Evolutionary conservation across 805 yeast genomes (phyloP).

Genomic region (Metschnikowia cerradonensis): DNA sequence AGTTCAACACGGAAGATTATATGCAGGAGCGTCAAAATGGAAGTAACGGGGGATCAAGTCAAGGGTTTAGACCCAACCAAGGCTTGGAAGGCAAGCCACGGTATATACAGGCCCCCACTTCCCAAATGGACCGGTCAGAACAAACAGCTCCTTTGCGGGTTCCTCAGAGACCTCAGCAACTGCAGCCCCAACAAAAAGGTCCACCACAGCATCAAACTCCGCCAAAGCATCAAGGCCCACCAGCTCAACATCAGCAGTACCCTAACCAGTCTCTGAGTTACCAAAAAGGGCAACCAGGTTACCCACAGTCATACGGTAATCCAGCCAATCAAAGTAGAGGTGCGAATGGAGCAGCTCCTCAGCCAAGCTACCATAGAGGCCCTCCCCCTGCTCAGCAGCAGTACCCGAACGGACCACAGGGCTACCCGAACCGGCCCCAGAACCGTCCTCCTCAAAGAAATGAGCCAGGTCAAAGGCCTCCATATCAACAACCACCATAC

Average conservation of each 20-base stretch:
- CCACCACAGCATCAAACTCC: neutral
- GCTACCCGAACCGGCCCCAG: neutral
- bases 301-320: neutral
- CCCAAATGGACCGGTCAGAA: neutral
- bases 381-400: conserved; percentile 1
- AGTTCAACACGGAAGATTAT: conserved; percentile 4
- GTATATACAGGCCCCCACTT: conserved; percentile 31
- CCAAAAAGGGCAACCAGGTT: neutral
- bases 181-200: neutral
- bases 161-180: neutral
- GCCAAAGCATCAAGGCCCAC: neutral
- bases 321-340: neutral
- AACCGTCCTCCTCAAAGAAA: neutral
- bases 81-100: conserved; percentile 22
- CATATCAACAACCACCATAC: neutral
- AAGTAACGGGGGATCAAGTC: neutral
- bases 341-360: neutral
- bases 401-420: neutral
- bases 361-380: neutral
- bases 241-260: neutral
- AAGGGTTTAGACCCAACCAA: neutral
- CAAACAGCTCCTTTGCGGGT: neutral
- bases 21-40: neutral
- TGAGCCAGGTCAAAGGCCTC: neutral
- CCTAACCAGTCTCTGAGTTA: neutral